Evolutionary conservation across 176 grass and related monocot species (phyloP).

Genomic region (Aechmea fasciata): DNA sequence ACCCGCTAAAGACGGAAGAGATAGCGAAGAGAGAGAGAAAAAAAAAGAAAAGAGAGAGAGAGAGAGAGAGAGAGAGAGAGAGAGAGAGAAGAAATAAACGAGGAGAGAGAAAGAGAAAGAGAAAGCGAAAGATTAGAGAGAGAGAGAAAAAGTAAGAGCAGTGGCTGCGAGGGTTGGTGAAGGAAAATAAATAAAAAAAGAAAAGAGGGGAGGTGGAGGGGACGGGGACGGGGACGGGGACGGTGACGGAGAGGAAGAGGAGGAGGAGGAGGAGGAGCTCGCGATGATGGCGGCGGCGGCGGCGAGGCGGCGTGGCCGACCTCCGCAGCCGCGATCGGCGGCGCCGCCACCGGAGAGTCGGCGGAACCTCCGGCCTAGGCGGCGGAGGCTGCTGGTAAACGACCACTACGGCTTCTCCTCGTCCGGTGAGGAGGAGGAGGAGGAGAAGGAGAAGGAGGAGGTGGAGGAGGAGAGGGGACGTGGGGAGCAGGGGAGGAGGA

Average conservation of each 20-base stretch:
- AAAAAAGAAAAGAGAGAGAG: slow-evolving; percentile 21
- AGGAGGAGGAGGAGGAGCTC: too few relatives aligned
- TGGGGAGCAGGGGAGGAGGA: slow-evolving; percentile 18
- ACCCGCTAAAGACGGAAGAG: slow-evolving; percentile 19
- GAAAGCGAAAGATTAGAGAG: slow-evolving; percentile 4
- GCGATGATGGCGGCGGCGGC: too few relatives aligned
- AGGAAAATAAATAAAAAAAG: too few relatives aligned
- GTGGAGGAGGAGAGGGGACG: slow-evolving; percentile 21
- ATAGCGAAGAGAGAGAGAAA: slow-evolving; percentile 27
- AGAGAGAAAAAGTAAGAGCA: slow-evolving; percentile 43
- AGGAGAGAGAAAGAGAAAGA: slow-evolving; percentile 23
- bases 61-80: slow-evolving; percentile 7
- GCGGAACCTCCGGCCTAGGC: slow-evolving; percentile 23
- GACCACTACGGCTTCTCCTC: slow-evolving; percentile 33
- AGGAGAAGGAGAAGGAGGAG: slow-evolving; percentile 6
- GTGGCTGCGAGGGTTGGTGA: slow-evolving; percentile 30
- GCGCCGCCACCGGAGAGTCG: slow-evolving; percentile 19
- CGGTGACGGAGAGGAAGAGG: too few relatives aligned
- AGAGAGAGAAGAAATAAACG: slow-evolving; percentile 33
- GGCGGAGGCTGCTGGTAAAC: slow-evolving; percentile 34
- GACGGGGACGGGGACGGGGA: too few relatives aligned
- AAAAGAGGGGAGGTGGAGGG: too few relatives aligned
- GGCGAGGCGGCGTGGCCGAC: slow-evolving; percentile 33
- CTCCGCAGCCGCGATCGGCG: slow-evolving; percentile 27
- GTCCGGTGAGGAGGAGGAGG: slow-evolving; percentile 37